Evolutionary conservation across 495 filamentous ascomycete genomes (phyloP).

Genomic region (Penicillium cataractarum): DNA sequence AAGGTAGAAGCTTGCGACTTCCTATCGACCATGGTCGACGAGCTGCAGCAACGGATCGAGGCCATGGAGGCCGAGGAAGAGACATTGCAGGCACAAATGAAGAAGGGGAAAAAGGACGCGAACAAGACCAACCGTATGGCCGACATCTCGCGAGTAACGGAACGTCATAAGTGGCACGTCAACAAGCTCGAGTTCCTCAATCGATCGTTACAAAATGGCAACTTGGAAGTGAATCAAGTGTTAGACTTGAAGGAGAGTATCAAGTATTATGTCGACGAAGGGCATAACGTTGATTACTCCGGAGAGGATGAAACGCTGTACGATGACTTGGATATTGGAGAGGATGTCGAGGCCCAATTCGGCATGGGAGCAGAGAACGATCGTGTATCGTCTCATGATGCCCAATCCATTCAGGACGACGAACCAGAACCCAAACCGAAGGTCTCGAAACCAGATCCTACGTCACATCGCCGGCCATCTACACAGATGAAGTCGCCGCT

Average conservation of each 20-base stretch:
- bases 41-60: slow-evolving; percentile 91
- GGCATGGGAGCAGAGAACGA: slow-evolving; percentile 84
- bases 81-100: slow-evolving; percentile 80
- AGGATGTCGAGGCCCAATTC: slow-evolving; percentile 80
- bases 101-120: slow-evolving; percentile 87
- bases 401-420: slow-evolving; percentile 90
- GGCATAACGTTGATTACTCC: slow-evolving; percentile 79
- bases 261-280: slow-evolving; percentile 91
- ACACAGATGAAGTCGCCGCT: slow-evolving; percentile 92
- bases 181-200: slow-evolving; percentile 88
- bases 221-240: slow-evolving; percentile 83
- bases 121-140: slow-evolving; percentile 84
- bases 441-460: slow-evolving; percentile 46
- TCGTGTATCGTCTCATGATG: slow-evolving; percentile 90
- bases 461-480: slow-evolving; percentile 73
- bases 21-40: slow-evolving; percentile 83
- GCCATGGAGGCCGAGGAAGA: slow-evolving; percentile 89
- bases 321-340: slow-evolving; percentile 88
- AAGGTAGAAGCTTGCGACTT: slow-evolving; percentile 86
- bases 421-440: slow-evolving; percentile 64
- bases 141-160: slow-evolving; percentile 79
- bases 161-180: slow-evolving; percentile 96
- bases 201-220: slow-evolving; percentile 89
- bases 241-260: slow-evolving; percentile 87
- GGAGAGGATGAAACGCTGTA: slow-evolving; percentile 93